Evolutionary conservation across 2,329 filamentous ascomycete genomes (phyloP).

Genomic region (Lasiodiplodia citricola): DNA sequence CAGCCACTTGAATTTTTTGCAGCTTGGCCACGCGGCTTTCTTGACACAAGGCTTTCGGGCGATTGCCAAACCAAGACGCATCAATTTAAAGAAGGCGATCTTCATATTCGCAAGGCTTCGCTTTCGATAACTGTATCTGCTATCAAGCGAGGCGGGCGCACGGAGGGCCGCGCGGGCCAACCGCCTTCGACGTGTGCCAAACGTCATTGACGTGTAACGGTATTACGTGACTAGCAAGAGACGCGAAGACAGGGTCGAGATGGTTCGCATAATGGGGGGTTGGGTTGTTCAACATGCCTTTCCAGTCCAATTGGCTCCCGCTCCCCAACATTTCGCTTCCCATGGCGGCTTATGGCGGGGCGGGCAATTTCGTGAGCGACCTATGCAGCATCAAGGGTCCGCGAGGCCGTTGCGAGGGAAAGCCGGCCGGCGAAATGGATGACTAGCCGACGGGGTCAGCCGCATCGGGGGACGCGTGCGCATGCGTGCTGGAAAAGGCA

Average conservation of each 20-base stretch:
- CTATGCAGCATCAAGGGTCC: background rate
- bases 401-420: background rate
- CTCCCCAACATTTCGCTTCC: too few relatives aligned
- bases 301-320: background rate
- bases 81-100: slow-evolving; percentile 3
- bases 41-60: background rate
- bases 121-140: slow-evolving; percentile 7
- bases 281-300: background rate
- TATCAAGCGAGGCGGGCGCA: slow-evolving; percentile 17
- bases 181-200: background rate
- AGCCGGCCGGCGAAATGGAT: slow-evolving; percentile 2
- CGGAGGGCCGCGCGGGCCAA: background rate
- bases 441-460: background rate
- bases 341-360: background rate
- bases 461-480: background rate
- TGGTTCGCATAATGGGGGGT: background rate
- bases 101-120: slow-evolving; percentile 11
- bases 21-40: slow-evolving; percentile 6
- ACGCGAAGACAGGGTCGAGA: background rate
- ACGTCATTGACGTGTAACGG: slow-evolving; percentile 1
- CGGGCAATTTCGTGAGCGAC: background rate
- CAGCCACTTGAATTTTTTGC: background rate
- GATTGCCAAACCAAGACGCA: background rate
- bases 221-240: background rate
- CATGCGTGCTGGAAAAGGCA: background rate